phyloP scores from a whole-genome alignment of 164 flowering plant genomes.

The Cinnamomum micranthum region DNA sequence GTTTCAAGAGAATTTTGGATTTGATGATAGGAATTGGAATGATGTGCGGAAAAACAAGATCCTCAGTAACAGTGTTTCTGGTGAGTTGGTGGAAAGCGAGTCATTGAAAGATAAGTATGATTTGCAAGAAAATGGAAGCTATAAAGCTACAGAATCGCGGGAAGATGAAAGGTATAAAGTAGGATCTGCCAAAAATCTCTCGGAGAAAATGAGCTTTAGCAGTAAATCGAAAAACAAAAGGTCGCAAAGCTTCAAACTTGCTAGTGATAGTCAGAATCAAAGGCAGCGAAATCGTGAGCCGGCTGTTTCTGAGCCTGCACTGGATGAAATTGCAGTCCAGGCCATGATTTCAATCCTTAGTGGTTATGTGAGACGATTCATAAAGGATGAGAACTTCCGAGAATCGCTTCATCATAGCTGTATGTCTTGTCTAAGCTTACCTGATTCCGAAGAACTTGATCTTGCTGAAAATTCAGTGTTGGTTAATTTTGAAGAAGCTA shows the following conservation, averaged over 20 bases:
- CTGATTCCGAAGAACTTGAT: slow-evolving; percentile 24
- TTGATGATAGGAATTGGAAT: slow-evolving; percentile 31
- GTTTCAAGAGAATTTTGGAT: slow-evolving; percentile 6
- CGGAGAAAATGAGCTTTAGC: slow-evolving; percentile 11
- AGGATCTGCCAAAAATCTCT: slow-evolving; percentile 14
- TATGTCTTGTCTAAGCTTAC: slow-evolving; percentile 41
- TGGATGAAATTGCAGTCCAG: slow-evolving; percentile 64
- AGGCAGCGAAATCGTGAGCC: slow-evolving; percentile 14
- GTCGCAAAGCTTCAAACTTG: slow-evolving; percentile 21
- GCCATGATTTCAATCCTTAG: slow-evolving; percentile 63
- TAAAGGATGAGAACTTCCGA: slow-evolving; percentile 46
- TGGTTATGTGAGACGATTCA: slow-evolving; percentile 40
- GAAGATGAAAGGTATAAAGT: slow-evolving; percentile 12
- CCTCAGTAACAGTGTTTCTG: slow-evolving; percentile 14
- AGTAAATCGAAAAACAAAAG: slow-evolving; percentile 13
- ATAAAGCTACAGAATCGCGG: slow-evolving; percentile 12
- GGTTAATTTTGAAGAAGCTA: slow-evolving; percentile 53
- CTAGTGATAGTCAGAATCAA: slow-evolving; percentile 20
- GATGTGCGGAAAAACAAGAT: slow-evolving; percentile 14
- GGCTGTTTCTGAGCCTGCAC: slow-evolving; percentile 32
- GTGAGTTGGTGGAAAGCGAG: slow-evolving; percentile 12
- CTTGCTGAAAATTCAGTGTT: slow-evolving; percentile 35
- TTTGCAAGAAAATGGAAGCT: slow-evolving; percentile 3
- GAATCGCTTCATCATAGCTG: slow-evolving; percentile 33
- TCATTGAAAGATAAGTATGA: slow-evolving; percentile 5